Conservation (phyloP, 257 asterid genomes). For the Anisodus acutangulus region DNA sequence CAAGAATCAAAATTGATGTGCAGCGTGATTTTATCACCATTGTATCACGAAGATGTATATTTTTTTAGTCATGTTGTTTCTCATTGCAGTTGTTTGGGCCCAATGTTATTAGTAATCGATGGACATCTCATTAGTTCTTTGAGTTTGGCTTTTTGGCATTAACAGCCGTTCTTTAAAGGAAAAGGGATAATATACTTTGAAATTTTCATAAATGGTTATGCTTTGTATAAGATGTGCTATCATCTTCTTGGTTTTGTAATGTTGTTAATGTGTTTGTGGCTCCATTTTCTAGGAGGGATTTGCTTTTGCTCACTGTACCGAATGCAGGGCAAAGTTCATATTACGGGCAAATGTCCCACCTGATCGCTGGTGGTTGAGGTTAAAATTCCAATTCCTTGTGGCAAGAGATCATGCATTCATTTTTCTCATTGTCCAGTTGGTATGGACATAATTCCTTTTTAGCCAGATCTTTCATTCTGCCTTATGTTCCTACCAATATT, state of each 20-base stretch:
- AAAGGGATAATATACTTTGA: background rate
- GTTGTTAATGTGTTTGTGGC: conserved; percentile 21
- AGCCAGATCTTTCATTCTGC: background rate
- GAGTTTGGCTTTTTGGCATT: conserved; percentile 1
- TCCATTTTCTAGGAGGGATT: conserved; percentile 87
- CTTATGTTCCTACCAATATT: conserved; percentile 3
- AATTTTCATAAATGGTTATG: background rate
- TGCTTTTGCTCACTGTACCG: conserved; percentile 99
- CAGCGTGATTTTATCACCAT: background rate
- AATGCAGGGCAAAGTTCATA: conserved; percentile 92
- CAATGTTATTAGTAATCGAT: background rate
- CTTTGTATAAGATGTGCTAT: background rate
- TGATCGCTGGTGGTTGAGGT: conserved; percentile 99
- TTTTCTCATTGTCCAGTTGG: conserved; percentile 95
- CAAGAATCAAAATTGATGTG: background rate
- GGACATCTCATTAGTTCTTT: conserved; percentile 13
- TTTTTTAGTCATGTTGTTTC: background rate
- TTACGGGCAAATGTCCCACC: conserved; percentile 97
- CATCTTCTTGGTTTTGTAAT: conserved; percentile 4
- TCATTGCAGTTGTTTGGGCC: background rate
- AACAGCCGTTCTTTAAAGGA: background rate
- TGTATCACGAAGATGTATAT: conserved; percentile 3
- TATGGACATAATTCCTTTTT: conserved; percentile 40
- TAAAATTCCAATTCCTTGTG: conserved; percentile 94
- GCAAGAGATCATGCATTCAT: conserved; percentile 96